These are phyloP conservation scores for Stentor roeselii DNA, from an alignment of 73 alveolate genomes.

Conservation along the genomic window DNA sequence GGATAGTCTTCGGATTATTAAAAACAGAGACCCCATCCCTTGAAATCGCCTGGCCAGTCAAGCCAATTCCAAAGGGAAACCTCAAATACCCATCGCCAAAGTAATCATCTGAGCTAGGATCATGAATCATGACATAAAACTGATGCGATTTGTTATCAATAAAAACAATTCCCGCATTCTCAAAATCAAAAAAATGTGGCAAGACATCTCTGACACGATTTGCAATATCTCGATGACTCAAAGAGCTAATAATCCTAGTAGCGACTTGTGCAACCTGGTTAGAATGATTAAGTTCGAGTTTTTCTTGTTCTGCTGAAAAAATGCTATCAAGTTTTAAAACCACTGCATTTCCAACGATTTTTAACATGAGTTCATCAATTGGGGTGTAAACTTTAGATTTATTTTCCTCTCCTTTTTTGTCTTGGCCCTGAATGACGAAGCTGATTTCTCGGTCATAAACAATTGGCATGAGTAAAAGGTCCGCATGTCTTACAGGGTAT, in stretches of 20 bases:
- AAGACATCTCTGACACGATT: constrained; percentile 8
- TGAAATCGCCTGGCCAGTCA: not conserved
- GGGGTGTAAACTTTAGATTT: not conserved
- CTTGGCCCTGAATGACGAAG: constrained; percentile 15
- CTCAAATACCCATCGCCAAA: not conserved
- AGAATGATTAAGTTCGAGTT: not conserved
- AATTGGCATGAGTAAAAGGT: not conserved
- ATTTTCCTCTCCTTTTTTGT: not conserved
- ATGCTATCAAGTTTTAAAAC: not conserved
- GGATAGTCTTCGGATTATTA: not conserved
- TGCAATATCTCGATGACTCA: constrained; percentile 10
- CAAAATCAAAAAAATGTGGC: constrained; percentile 18
- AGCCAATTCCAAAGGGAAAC: constrained; percentile 6
- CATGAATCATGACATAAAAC: not conserved
- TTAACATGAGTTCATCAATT: constrained; percentile 10
- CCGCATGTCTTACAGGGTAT: not conserved
- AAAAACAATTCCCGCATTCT: constrained; percentile 23
- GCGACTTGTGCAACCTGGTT: not conserved
- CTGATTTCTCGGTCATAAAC: not conserved
- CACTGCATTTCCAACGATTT: not conserved
- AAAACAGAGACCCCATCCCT: constrained; percentile 2
- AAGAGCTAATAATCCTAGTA: not conserved
- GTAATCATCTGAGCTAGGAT: constrained; percentile 14
- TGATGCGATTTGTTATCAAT: not conserved
- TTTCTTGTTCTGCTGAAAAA: not conserved